Base-by-base conservation (phyloP, 148 eudicot species). In the Vaccinium macrocarpon region DNA sequence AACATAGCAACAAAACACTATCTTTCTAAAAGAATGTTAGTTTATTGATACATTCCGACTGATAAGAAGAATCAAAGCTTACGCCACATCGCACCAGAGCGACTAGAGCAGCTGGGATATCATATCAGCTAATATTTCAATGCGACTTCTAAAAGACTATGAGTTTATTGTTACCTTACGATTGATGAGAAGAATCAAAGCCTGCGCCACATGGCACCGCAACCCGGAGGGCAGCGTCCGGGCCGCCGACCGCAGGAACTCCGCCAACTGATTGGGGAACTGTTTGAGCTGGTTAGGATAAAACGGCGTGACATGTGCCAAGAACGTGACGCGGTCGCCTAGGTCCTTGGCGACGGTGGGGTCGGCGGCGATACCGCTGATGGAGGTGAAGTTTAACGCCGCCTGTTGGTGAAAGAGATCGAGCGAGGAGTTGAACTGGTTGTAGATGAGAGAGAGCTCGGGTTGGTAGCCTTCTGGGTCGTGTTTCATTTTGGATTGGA, bases 401-500 rank as follows among this genome's bases (percentile, higher is more conserved):
- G 97, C 95, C 73, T 95, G 96, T 50, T 95, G 96, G 42, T 90
- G 83, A 86, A 92, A 97, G 9, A 93, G 87, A 11, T 95, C 97
- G 48, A 97, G 87, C 3, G 97, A 92, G 0, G 98, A 93, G 10
- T 92, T 89, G 90, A 97, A 97, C 81, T 95, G 95, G 71, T 85
- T 86, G 93, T 95, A 90, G 50, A 93, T 56, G 12, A 89, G 81
- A 9, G 71, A 59, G 0, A 97, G 90, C 84, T 97, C 99, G 1
- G 93, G 19, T 2, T 70, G 84, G 84, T 97, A 97, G 29, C 98
- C 93, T 81, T 93, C 97, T 0, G 99, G 96, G 53, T 97, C 99
- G 85, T 88, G 83, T 83, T 97, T 97, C 99, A 97, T 97, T 80
- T 95, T 97, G 0, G 99, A 93, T 74, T 95, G 99, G 11, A 97